phyloP scores from a whole-genome alignment of 177 flowering plant species.

The Telopea speciosissima region DNA sequence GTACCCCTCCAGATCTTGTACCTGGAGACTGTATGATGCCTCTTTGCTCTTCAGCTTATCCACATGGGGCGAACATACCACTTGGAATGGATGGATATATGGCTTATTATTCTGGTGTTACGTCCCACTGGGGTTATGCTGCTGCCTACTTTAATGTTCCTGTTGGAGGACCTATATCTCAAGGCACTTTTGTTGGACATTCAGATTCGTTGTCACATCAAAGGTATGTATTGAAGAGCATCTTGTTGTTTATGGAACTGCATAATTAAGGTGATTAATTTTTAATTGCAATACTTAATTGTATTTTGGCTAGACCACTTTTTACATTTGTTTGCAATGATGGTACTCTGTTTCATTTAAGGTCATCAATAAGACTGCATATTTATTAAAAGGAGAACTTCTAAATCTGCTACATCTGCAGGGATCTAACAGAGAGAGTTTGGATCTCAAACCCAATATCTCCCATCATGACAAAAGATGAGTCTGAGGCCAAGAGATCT shows the following conservation, averaged over 20 bases:
- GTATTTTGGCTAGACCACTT: background rate
- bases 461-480: too few relatives aligned
- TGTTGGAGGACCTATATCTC: conserved; percentile 54
- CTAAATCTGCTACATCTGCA: conserved; percentile 14
- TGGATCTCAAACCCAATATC: conserved; percentile 49
- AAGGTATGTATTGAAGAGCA: conserved; percentile 33
- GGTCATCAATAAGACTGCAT: background rate
- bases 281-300: background rate
- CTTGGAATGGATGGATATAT: conserved; percentile 66
- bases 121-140: conserved; percentile 65
- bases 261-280: too few relatives aligned
- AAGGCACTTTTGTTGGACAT: conserved; percentile 56
- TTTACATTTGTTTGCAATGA: too few relatives aligned
- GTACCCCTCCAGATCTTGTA: conserved; percentile 47
- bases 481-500: conserved; percentile 84
- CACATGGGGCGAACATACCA: conserved; percentile 72
- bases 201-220: conserved; percentile 66
- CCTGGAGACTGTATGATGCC: conserved; percentile 72
- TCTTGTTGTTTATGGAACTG: background rate
- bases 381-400: background rate
- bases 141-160: conserved; percentile 59
- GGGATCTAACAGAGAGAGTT: conserved; percentile 48
- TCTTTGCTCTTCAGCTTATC: conserved; percentile 50
- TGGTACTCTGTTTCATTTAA: too few relatives aligned
- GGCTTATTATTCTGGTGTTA: conserved; percentile 47